Evolutionary conservation across 2,329 filamentous ascomycete genomes (phyloP).

Genomic region (Fusarium subtropicale): DNA sequence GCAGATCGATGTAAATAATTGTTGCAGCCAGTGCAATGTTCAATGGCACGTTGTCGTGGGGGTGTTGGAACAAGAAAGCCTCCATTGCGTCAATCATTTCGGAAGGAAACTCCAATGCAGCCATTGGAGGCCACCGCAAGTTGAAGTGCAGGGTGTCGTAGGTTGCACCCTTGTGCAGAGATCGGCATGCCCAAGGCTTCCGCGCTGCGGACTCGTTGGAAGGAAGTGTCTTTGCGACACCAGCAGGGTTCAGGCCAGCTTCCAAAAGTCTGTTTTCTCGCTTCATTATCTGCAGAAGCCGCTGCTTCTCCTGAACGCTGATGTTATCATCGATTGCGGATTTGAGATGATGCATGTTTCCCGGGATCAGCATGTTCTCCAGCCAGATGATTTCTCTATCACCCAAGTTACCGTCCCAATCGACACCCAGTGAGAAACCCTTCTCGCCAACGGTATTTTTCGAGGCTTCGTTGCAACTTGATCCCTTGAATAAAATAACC

Average conservation of each 20-base stretch:
- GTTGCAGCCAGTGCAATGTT: slow-evolving; percentile 6
- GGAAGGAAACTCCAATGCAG: background rate
- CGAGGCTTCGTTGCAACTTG: no score
- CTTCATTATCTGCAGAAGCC: accelerated
- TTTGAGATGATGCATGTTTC: background rate
- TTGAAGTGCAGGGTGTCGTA: background rate
- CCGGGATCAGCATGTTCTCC: background rate
- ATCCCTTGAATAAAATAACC: background rate
- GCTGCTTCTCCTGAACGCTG: accelerated
- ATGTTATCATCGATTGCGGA: accelerated
- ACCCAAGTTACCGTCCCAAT: no score
- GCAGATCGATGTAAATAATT: background rate
- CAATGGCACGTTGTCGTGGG: background rate
- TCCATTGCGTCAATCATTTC: background rate
- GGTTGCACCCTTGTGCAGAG: background rate
- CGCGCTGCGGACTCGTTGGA: background rate
- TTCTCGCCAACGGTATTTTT: background rate
- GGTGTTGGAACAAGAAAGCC: accelerated
- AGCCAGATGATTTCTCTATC: background rate
- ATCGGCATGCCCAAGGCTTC: background rate
- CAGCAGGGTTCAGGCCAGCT: background rate
- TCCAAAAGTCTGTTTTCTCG: background rate
- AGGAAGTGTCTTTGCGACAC: background rate
- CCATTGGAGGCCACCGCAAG: background rate
- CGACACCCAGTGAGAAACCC: background rate